Evolutionary conservation across 2,329 filamentous ascomycete species (phyloP).

Genomic region (Helminthosporium solani): DNA sequence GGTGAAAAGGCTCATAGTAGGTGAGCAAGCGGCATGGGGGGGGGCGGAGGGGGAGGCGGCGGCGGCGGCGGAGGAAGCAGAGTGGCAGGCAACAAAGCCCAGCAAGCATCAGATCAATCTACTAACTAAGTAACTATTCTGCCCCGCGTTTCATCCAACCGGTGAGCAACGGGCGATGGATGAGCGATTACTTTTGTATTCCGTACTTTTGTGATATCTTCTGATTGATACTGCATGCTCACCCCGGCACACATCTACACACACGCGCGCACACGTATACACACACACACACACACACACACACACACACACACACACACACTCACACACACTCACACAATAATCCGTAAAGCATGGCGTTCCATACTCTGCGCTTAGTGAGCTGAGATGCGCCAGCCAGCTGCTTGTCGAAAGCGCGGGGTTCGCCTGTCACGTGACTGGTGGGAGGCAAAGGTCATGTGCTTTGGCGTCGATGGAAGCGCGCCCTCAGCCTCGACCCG

Average conservation of each 20-base stretch:
- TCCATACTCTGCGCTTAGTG: not conserved
- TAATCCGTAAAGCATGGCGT: no score
- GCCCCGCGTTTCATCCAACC: constrained; percentile 24
- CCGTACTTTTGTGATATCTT: no score
- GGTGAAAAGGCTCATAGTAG: constrained; percentile 5
- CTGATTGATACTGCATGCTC: no score
- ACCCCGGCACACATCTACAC: not conserved
- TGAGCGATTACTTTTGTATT: no score
- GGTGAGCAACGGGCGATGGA: not conserved
- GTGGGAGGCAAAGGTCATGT: constrained; percentile 3
- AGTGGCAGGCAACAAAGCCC: no score
- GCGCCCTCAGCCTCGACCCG: constrained; percentile 9
- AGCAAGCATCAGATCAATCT: constrained; percentile 5
- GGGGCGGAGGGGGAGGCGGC: constrained; percentile 7
- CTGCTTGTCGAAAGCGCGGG: no score
- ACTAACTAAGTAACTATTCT: no score
- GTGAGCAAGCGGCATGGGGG: constrained; percentile 2
- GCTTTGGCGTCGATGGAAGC: constrained; percentile 1
- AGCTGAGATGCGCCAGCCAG: not conserved
- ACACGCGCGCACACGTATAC: not conserved
- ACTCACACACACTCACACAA: no score
- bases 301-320: no score
- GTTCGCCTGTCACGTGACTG: not conserved
- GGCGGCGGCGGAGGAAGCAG: no score
- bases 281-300: not conserved